Percentiles rank a stretch among this genome's conserved stretches.
Evolutionary conservation across 371 early-diverging fungal species (phyloP).

Genomic region (Choanephora cucurbitarum): DNA sequence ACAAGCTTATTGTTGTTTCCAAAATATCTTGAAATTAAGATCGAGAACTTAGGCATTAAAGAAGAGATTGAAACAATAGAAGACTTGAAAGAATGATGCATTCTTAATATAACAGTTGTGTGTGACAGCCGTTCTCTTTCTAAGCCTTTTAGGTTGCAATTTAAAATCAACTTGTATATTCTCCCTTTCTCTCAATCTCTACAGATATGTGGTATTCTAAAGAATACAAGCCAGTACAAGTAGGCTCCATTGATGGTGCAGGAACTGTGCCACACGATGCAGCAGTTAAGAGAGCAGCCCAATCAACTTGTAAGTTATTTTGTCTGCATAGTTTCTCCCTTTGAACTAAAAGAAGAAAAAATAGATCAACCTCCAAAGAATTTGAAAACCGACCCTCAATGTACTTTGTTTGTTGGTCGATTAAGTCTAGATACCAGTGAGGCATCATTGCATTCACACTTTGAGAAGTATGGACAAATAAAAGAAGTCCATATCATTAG

Average conservation of each 20-base stretch:
- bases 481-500: conserved; percentile 25
- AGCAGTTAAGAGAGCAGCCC: conserved; percentile 49
- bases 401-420: conserved; percentile 55
- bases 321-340: conserved; percentile 1
- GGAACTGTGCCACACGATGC: conserved; percentile 53
- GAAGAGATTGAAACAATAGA: no score
- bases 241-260: conserved; percentile 62
- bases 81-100: no score
- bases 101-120: no score
- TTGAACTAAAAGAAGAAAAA: neutral
- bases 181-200: neutral
- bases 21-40: no score
- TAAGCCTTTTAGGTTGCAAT: neutral
- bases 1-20: no score
- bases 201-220: conserved; percentile 54
- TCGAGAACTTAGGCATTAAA: no score
- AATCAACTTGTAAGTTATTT: conserved; percentile 7
- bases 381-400: conserved; percentile 40
- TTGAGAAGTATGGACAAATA: conserved; percentile 46
- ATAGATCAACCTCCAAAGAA: conserved; percentile 40
- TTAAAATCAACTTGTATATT: no score
- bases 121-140: neutral
- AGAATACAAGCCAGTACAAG: conserved; percentile 54
- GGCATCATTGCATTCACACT: conserved; percentile 22
- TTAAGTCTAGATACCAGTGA: conserved; percentile 47